These are phyloP conservation scores for Byssoonygena ceratinophila DNA, from an alignment of 2,329 filamentous ascomycete species.

Conservation along the genomic window DNA sequence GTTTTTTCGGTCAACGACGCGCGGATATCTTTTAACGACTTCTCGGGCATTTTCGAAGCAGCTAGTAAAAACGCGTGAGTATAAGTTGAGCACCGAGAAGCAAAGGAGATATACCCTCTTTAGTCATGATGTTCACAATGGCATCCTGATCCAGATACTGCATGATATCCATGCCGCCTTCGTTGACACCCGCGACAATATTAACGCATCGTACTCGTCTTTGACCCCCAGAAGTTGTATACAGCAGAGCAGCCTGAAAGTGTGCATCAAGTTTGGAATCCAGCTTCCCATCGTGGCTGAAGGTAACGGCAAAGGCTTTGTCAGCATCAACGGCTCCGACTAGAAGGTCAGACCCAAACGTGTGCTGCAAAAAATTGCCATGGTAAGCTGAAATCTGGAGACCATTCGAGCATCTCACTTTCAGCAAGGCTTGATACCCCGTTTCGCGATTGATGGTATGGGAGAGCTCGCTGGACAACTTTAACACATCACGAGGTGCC, in stretches of 20 bases:
- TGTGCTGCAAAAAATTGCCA: constrained; percentile 92
- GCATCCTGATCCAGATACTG: constrained; percentile 95
- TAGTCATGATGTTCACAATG: constrained; percentile 75
- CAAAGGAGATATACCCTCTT: constrained; percentile 49
- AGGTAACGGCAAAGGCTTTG: constrained; percentile 83
- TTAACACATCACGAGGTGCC: constrained; percentile 69
- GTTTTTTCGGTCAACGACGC: constrained; percentile 77
- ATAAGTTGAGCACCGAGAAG: background rate
- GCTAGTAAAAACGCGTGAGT: constrained; percentile 39
- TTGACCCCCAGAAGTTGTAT: constrained; percentile 83
- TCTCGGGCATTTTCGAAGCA: constrained; percentile 68
- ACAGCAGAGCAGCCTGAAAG: constrained; percentile 89
- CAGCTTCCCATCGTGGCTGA: constrained; percentile 94
- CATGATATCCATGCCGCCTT: constrained; percentile 71
- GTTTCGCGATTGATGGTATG: constrained; percentile 83
- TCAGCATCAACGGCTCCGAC: constrained; percentile 87
- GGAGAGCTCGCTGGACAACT: constrained; percentile 72
- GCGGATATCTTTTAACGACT: constrained; percentile 73
- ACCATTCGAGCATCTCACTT: constrained; percentile 94
- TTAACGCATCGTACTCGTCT: constrained; percentile 88
- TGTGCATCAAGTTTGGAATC: constrained; percentile 93
- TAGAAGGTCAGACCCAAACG: constrained; percentile 86
- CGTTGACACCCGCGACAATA: constrained; percentile 81
- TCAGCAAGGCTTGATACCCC: constrained; percentile 93
- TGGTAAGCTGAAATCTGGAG: constrained; percentile 89